These are phyloP conservation scores for Turritis glabra DNA, from an alignment of 345 rosid genomes.

Conservation along the genomic window DNA sequence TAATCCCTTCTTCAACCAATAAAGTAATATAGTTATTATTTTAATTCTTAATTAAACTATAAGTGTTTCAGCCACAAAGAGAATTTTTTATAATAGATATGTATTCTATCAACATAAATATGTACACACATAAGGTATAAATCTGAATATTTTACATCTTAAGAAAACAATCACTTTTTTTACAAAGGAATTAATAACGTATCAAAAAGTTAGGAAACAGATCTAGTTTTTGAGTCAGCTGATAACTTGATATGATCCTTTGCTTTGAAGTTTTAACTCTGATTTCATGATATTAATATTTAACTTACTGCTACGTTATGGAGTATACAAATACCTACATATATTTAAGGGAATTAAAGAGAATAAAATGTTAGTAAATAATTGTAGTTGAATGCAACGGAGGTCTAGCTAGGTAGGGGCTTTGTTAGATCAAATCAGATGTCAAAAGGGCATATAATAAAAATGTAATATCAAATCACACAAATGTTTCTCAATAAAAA, in stretches of 20 bases:
- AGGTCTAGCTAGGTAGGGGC: slow-evolving; percentile 35
- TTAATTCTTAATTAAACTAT: too few relatives aligned
- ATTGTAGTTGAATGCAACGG: slow-evolving; percentile 17
- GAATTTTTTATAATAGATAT: neutral
- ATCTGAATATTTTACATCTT: neutral
- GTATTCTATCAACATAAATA: neutral
- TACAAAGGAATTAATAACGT: slow-evolving; percentile 14
- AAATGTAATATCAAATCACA: slow-evolving; percentile 40
- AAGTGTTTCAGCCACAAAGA: neutral
- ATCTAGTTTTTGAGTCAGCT: slow-evolving; percentile 17
- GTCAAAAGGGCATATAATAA: slow-evolving; percentile 36
- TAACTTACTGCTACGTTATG: neutral
- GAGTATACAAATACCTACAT: neutral
- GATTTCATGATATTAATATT: neutral
- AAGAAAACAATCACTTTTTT: neutral
- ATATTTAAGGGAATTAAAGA: neutral
- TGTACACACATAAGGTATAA: too few relatives aligned
- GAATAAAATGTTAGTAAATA: neutral
- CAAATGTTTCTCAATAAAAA: slow-evolving; percentile 39
- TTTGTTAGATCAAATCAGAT: slow-evolving; percentile 43
- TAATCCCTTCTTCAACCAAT: too few relatives aligned
- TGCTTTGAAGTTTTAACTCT: neutral
- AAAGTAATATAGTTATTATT: too few relatives aligned
- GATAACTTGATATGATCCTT: slow-evolving; percentile 20
- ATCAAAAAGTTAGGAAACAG: slow-evolving; percentile 28